phyloP scores from a whole-genome alignment of 2,329 filamentous ascomycete species.

The Scytalidium sp. region DNA sequence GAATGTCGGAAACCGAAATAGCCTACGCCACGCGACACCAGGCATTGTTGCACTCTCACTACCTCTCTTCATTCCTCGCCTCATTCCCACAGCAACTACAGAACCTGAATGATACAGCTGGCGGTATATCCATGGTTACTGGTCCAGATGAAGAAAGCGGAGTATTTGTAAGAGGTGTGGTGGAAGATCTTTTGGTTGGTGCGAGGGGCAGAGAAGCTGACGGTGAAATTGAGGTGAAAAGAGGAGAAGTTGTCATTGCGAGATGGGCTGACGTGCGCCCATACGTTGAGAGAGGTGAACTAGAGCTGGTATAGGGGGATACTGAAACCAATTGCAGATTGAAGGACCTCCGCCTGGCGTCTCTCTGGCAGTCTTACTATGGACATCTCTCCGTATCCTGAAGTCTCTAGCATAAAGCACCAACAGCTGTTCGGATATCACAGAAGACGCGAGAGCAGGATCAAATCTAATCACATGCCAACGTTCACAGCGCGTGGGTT shows the following conservation, averaged over 20 bases:
- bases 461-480: no score
- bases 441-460: no score
- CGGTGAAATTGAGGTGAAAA: slow-evolving; percentile 52
- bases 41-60: slow-evolving; percentile 79
- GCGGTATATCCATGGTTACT: slow-evolving; percentile 91
- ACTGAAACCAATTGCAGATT: no score
- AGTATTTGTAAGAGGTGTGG: slow-evolving; percentile 75
- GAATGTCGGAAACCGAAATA: slow-evolving; percentile 74
- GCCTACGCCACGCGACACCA: slow-evolving; percentile 85
- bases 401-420: no score
- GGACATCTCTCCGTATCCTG: no score
- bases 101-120: slow-evolving; percentile 85
- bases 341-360: no score
- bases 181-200: slow-evolving; percentile 52
- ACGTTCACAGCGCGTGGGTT: no score
- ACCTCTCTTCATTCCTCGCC: slow-evolving; percentile 77
- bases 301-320: slow-evolving; percentile 51
- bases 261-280: slow-evolving; percentile 71
- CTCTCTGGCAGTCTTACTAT: no score
- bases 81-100: slow-evolving; percentile 78
- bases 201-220: slow-evolving; percentile 64
- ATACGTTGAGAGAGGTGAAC: slow-evolving; percentile 51
- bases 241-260: slow-evolving; percentile 66
- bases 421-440: no score
- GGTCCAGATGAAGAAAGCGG: slow-evolving; percentile 77